Evolutionary conservation across 2,329 filamentous ascomycete species (phyloP).

Genomic region (Alternaria arborescens): DNA sequence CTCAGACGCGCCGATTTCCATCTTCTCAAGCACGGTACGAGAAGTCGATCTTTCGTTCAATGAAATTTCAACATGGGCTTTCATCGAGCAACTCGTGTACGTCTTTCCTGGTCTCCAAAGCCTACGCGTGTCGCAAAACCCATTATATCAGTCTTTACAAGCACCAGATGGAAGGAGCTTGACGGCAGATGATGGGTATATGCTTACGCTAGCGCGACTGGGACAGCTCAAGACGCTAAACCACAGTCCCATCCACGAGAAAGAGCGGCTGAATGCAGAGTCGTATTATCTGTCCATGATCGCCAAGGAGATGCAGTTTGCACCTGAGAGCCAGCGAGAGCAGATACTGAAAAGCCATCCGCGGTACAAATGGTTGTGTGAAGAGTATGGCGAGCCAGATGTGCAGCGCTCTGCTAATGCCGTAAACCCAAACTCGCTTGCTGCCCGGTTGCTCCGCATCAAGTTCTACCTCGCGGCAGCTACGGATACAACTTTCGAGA

Average conservation of each 20-base stretch:
- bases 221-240: constrained; percentile 74
- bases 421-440: constrained; percentile 80
- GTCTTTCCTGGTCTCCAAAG: constrained; percentile 77
- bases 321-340: constrained; percentile 62
- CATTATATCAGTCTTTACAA: constrained; percentile 72
- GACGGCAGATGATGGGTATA: constrained; percentile 81
- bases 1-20: constrained; percentile 20
- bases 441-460: constrained; percentile 74
- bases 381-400: constrained; percentile 75
- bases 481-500: constrained; percentile 25
- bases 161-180: constrained; percentile 53
- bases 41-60: constrained; percentile 59
- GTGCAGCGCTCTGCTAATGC: constrained; percentile 59
- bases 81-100: constrained; percentile 73
- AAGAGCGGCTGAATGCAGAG: constrained; percentile 86
- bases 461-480: constrained; percentile 58
- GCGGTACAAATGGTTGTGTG: constrained; percentile 77
- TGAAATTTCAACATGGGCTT: constrained; percentile 67
- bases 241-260: constrained; percentile 71
- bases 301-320: constrained; percentile 73
- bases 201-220: constrained; percentile 84
- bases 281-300: constrained; percentile 92
- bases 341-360: constrained; percentile 71
- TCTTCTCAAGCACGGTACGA: constrained; percentile 44
- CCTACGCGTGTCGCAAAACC: constrained; percentile 85